Evolutionary conservation across 2,329 filamentous ascomycete species (phyloP).

Genomic region (Ophiocordyceps robertsii): DNA sequence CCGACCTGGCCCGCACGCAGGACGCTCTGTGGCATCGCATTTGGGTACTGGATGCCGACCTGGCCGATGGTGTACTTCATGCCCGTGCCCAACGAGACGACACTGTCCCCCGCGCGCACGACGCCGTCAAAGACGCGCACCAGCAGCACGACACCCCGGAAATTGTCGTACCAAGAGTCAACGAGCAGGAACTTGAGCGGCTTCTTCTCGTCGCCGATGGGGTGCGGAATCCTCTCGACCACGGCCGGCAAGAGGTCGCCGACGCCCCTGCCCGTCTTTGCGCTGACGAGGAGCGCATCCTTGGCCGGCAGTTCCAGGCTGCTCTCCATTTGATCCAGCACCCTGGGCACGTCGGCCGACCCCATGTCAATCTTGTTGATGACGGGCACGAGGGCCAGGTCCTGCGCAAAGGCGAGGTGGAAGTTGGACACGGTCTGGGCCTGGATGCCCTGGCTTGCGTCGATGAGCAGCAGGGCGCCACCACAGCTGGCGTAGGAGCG

Average conservation of each 20-base stretch:
- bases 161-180: slow-evolving; percentile 97
- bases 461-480: slow-evolving; percentile 81
- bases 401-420: slow-evolving; percentile 90
- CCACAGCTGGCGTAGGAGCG: slow-evolving; percentile 93
- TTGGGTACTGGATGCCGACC: slow-evolving; percentile 91
- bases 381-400: slow-evolving; percentile 74
- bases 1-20: slow-evolving; percentile 89
- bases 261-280: slow-evolving; percentile 88
- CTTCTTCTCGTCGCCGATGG: slow-evolving; percentile 56
- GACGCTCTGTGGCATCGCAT: slow-evolving; percentile 66
- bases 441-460: slow-evolving; percentile 92
- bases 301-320: slow-evolving; percentile 79
- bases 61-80: slow-evolving; percentile 89
- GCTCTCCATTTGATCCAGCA: slow-evolving; percentile 71
- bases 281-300: slow-evolving; percentile 61
- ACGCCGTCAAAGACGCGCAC: slow-evolving; percentile 85
- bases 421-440: slow-evolving; percentile 98
- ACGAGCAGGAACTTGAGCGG: slow-evolving; percentile 78
- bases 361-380: slow-evolving; percentile 95
- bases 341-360: slow-evolving; percentile 74
- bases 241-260: slow-evolving; percentile 71
- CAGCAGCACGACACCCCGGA: slow-evolving; percentile 82
- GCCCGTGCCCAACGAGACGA: slow-evolving; percentile 81
- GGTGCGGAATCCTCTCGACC: slow-evolving; percentile 71
- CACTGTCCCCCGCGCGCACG: slow-evolving; percentile 66